Base-by-base conservation (phyloP, 176 grass and related monocot species). In the Urochloa ruziziensis region DNA sequence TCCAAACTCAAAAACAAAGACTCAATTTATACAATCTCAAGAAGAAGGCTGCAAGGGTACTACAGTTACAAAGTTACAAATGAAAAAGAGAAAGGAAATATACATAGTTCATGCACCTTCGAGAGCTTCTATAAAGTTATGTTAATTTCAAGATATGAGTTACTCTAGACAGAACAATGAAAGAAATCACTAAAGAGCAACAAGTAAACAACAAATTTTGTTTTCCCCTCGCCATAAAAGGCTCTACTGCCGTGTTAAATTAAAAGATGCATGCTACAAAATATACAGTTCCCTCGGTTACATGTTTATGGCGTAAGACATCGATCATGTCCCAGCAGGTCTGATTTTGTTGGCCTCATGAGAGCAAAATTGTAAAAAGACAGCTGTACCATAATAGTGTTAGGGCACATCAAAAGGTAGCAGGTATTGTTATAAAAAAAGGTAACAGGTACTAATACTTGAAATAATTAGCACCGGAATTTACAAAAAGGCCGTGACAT, bases 1-100 rank as follows among this genome's bases (percentile, higher is more conserved):
- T 56, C 29, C 57, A 84, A 86, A 67, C 35, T 74, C 25, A 77
- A 23, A 80, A 86, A 69, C 33, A 65, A 43, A 59, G 59, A 2
- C 0, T 27, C 24, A 39, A 53, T 52, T 62, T 21, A 67, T 49
- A 75, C 13, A 36, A 59, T 6, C 19, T 69, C 18, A 57, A 58
- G 35, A 43, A 77, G 6, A 40, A 78, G 24, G 57, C 25, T 76
- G 33, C 21, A 59, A 27, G 34, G 3, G 33, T 7, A 79, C 25
- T 66, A 73, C 33, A 66, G 33, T 47, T 56, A 62, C n/a, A n/a
- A n/a, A n/a, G n/a, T 52, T 53, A 40, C 21, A 75, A 67, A 75
- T 74, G 15, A 75, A 34, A 11, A 66, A 4, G 49, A 27, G 42
- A 66, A 74, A 65, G 3, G 34, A 28, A 69, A 82, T 56, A 30